These are phyloP conservation scores for Jamesozyma spencerorum DNA, from an alignment of 805 yeast genomes.

Conservation along the genomic window DNA sequence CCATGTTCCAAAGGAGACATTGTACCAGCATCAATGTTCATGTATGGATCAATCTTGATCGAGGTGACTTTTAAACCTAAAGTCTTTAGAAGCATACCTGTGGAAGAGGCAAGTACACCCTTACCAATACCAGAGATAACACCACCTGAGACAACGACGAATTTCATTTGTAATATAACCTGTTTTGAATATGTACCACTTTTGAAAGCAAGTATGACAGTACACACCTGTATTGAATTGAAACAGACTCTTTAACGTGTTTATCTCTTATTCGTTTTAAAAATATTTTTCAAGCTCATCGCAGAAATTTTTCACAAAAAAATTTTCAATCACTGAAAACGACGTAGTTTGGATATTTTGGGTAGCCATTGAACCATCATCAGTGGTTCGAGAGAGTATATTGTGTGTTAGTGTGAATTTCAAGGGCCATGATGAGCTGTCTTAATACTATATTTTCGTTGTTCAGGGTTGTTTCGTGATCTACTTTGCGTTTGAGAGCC, in stretches of 20 bases:
- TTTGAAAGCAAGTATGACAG: constrained; percentile 3
- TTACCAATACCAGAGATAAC: constrained; percentile 99
- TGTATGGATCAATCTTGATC: constrained; percentile 96
- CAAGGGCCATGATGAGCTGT: constrained; percentile 15
- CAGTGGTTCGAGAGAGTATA: background rate
- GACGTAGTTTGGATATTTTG: background rate
- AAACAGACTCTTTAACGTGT: background rate
- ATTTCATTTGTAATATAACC: constrained; percentile 48
- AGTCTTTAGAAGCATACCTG: constrained; percentile 90
- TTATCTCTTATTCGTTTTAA: background rate
- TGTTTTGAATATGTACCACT: too few relatives aligned
- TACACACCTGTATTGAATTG: constrained; percentile 2
- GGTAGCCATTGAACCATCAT: background rate
- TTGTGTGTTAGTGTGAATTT: constrained; percentile 13
- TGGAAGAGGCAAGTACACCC: constrained; percentile 95
- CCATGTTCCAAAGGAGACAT: constrained; percentile 99
- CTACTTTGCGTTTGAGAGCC: background rate
- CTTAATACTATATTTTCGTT: constrained; percentile 13
- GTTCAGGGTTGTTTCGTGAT: background rate
- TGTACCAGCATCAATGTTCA: constrained; percentile 99
- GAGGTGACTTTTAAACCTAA: constrained; percentile 92
- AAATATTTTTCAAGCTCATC: constrained; percentile 1
- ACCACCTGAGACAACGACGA: constrained; percentile 99
- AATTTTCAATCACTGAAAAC: constrained; percentile 1
- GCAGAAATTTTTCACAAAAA: constrained; percentile 1